These are phyloP conservation scores for Irpex lacteus DNA, from an alignment of 1,284 basidiomycete genomes.

Conservation along the genomic window DNA sequence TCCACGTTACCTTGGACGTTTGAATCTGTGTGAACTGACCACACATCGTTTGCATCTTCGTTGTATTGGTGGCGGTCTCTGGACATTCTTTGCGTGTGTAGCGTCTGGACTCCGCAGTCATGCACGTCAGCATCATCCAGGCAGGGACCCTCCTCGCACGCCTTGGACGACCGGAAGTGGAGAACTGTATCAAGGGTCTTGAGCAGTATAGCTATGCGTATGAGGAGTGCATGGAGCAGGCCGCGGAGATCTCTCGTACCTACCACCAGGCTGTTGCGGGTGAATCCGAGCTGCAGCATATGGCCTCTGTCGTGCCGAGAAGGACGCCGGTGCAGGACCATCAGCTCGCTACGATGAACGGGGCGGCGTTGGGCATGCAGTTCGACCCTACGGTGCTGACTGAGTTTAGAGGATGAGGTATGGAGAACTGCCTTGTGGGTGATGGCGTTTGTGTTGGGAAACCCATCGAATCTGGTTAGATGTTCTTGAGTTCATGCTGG, in stretches of 20 bases:
- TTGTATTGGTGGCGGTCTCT: neutral
- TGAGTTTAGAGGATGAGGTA: constrained; percentile 14
- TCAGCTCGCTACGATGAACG: neutral
- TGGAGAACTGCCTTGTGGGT: neutral
- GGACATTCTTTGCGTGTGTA: constrained; percentile 23
- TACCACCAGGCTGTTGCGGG: constrained; percentile 48
- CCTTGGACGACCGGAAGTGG: constrained; percentile 77
- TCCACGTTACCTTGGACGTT: constrained; percentile 10
- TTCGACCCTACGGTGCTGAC: constrained; percentile 9
- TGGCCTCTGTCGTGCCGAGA: constrained; percentile 38
- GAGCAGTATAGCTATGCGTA: constrained; percentile 86
- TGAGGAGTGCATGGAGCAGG: constrained; percentile 81
- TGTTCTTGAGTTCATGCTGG: neutral
- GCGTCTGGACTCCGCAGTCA: constrained; percentile 80
- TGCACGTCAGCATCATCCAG: constrained; percentile 82
- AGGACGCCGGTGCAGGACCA: constrained; percentile 5
- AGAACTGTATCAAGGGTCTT: constrained; percentile 79
- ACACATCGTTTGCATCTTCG: neutral
- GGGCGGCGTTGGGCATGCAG: constrained; percentile 6
- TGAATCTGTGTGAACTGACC: constrained; percentile 8
- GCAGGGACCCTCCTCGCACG: constrained; percentile 81
- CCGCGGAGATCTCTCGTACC: constrained; percentile 60
- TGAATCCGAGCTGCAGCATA: constrained; percentile 52
- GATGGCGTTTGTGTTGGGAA: neutral
- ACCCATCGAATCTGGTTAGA: neutral